A percentile compares a stretch with the other conserved stretches of the same genome.
These are phyloP conservation scores for Calocybe cyanea DNA, from an alignment of 768 basidiomycete species.

Conservation along the genomic window DNA sequence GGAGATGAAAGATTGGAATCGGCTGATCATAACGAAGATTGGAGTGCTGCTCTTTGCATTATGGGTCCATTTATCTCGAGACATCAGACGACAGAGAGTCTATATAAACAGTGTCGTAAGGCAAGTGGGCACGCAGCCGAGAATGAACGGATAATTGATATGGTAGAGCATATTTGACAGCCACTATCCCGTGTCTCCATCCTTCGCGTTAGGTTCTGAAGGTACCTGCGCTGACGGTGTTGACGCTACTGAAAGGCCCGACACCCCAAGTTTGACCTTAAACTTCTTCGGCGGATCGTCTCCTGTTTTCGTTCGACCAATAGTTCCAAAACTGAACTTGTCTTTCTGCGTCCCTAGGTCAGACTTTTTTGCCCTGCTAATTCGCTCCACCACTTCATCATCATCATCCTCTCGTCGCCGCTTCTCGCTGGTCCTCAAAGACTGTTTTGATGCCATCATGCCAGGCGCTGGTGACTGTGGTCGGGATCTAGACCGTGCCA, in stretches of 20 bases:
- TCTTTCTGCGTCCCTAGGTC: constrained; percentile 48
- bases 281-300: constrained; percentile 69
- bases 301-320: constrained; percentile 36
- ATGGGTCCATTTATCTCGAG: no score
- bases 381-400: constrained; percentile 58
- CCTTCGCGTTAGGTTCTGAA: constrained; percentile 66
- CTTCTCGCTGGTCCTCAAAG: constrained; percentile 62
- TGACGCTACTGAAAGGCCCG: constrained; percentile 36
- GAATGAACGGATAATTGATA: constrained; percentile 8
- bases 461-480: constrained; percentile 36
- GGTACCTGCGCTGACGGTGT: constrained; percentile 37
- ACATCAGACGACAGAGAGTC: no score
- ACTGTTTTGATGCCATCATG: constrained; percentile 30
- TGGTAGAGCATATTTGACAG: not conserved
- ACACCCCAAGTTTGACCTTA: constrained; percentile 64
- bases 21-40: no score
- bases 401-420: constrained; percentile 69
- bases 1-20: no score
- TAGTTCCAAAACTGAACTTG: constrained; percentile 19
- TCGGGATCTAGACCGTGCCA: constrained; percentile 37
- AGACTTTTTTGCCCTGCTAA: constrained; percentile 57
- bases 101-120: no score
- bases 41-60: no score
- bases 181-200: constrained; percentile 67
- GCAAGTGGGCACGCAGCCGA: no score